Conservation (phyloP, 2,329 filamentous ascomycete genomes). For the Hymenoscyphus albidus region DNA sequence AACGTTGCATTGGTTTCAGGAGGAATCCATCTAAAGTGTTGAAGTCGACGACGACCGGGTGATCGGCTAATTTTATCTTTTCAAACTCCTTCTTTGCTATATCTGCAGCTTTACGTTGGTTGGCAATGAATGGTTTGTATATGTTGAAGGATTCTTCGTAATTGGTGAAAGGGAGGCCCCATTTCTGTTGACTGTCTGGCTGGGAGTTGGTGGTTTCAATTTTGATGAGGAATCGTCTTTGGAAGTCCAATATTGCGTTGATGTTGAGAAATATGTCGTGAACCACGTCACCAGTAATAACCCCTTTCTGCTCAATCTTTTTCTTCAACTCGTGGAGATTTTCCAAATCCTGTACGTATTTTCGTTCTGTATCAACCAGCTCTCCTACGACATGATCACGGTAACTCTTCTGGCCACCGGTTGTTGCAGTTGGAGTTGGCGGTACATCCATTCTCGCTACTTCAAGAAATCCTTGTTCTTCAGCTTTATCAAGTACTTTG, state of each 20-base stretch:
- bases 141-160: constrained; percentile 87
- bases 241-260: constrained; percentile 91
- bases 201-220: constrained; percentile 93
- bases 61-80: constrained; percentile 73
- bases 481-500: constrained; percentile 80
- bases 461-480: constrained; percentile 70
- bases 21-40: constrained; percentile 89
- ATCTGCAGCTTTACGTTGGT: constrained; percentile 85
- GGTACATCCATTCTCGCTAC: constrained; percentile 50
- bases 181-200: constrained; percentile 73
- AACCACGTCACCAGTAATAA: constrained; percentile 82
- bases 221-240: constrained; percentile 88
- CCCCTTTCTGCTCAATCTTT: constrained; percentile 79
- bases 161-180: constrained; percentile 85
- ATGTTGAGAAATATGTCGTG: constrained; percentile 97
- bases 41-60: constrained; percentile 77
- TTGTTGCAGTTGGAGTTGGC: constrained; percentile 43
- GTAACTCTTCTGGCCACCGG: constrained; percentile 62
- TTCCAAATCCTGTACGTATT: constrained; percentile 96
- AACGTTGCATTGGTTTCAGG: constrained; percentile 91
- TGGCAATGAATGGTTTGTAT: constrained; percentile 96
- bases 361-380: constrained; percentile 89
- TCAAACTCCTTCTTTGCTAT: constrained; percentile 83
- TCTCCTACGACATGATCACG: constrained; percentile 88
- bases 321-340: constrained; percentile 91